Percentiles rank a stretch among this genome's conserved stretches.
phyloP scores from a whole-genome alignment of 148 eudicot species.

The Simmondsia chinensis region DNA sequence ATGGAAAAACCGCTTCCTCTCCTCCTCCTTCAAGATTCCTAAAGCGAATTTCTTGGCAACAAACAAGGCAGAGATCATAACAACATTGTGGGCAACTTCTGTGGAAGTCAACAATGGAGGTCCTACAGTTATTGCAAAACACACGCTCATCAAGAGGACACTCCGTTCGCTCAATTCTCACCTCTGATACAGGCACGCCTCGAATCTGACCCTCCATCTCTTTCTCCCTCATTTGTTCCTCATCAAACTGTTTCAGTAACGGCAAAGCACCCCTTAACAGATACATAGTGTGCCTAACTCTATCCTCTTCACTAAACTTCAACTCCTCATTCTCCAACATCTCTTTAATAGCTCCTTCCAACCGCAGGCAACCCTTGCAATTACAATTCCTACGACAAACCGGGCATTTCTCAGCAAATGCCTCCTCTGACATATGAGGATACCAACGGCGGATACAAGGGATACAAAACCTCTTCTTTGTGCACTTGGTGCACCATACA shows the following conservation, averaged over 20 bases:
- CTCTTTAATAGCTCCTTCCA: constrained; percentile 24
- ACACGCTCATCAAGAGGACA: constrained; percentile 39
- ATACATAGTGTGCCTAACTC: constrained; percentile 30
- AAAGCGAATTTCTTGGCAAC: constrained; percentile 54
- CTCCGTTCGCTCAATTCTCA: constrained; percentile 13
- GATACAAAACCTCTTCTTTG: constrained; percentile 38
- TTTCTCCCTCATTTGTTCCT: constrained; percentile 48
- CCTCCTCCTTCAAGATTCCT: constrained; percentile 32
- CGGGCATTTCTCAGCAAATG: constrained; percentile 44
- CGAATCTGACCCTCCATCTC: constrained; percentile 41
- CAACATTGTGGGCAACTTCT: constrained; percentile 45
- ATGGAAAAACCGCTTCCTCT: constrained; percentile 25
- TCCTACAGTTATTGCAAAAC: constrained; percentile 46
- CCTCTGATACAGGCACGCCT: constrained; percentile 25
- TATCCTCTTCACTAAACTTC: constrained; percentile 26
- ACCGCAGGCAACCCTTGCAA: constrained; percentile 57
- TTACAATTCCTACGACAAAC: constrained; percentile 60
- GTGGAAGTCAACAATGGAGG: constrained; percentile 61
- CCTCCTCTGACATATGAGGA: constrained; percentile 35
- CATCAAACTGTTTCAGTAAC: constrained; percentile 33
- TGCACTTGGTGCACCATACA: constrained; percentile 36
- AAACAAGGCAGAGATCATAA: constrained; percentile 61
- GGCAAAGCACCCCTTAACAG: constrained; percentile 41
- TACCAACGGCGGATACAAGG: constrained; percentile 59
- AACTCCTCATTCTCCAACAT: constrained; percentile 15